A percentile compares a stretch with the other conserved stretches of the same genome.
Conservation (phyloP, 78 protist species). For the Protostelium mycophagum region DNA sequence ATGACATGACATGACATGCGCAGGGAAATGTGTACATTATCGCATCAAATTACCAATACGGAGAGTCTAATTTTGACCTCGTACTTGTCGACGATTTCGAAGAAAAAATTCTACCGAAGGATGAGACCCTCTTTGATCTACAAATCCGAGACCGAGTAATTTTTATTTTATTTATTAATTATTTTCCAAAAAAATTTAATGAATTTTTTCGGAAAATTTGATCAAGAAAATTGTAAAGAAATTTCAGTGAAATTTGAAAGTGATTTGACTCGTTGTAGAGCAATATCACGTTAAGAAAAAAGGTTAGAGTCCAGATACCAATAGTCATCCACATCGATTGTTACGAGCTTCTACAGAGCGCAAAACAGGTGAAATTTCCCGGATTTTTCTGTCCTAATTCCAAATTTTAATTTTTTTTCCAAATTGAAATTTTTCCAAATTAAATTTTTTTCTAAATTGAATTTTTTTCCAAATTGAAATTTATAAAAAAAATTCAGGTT, state of each 20-base stretch:
- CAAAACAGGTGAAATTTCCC: neutral
- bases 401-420: no score
- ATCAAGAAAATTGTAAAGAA: no score
- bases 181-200: no score
- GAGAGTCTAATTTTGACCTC: neutral
- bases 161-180: no score
- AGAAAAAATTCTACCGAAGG: neutral
- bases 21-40: neutral
- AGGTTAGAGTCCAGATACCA: neutral
- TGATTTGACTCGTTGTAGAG: neutral
- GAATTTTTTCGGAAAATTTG: no score
- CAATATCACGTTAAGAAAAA: neutral
- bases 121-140: neutral
- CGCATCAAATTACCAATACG: neutral
- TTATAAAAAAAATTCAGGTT: no score
- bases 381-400: no score
- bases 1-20: no score
- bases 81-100: neutral
- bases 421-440: no score
- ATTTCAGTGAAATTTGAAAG: neutral
- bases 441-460: no score
- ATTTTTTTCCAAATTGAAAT: no score
- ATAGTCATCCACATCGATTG: neutral
- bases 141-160: neutral
- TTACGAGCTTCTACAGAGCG: neutral